Evolutionary conservation across 805 yeast species (phyloP), one percentile per base, ranked within the genome.

Genomic region (Ascoidea tarda): DNA sequence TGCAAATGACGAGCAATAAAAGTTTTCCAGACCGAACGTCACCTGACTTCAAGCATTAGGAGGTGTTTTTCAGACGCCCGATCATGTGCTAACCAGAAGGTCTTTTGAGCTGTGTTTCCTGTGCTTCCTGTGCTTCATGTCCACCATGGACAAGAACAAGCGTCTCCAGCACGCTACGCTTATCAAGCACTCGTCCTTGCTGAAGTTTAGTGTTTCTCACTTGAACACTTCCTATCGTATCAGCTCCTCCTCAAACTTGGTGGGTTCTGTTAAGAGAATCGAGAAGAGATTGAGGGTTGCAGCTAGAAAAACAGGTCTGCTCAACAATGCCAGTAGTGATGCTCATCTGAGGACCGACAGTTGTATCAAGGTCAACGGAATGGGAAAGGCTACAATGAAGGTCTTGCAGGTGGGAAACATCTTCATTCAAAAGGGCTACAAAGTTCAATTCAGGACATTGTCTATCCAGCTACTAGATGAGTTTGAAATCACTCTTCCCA

Each of bases 391-490:
- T 21, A 21, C 28, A 21, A 21, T 21, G 28, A 82, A 77, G 59
- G 78, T 82, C 0, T 55, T 84, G n/a, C 69, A 81, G 12, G 56
- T 89, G 0, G 95, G 79, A 0, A 63, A 79, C 32, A 75, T 79
- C 59, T 84, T 81, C 61, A 76, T 77, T 58, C 74, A 76, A 42
- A 67, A 72, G 46, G 72, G 75, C 6, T 69, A 75, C 60, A 69
- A 62, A 54, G 78, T 86, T 6, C 87, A 84, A 10, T 60, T 85
- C 1, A 63, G 66, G 33, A 88, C 96, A 0, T 81, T 76, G 31
- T 78, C 83, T 5, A 73, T 84, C 0, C 76, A 76, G 32, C 89
- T 88, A 0, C 62, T 86, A 32, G 96, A 89, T 65, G 96, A 87
- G 64, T 71, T 81, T 49, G 58, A 60, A 48, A 54, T 21, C 28